Evolutionary conservation across 2,329 filamentous ascomycete species (phyloP), one percentile per base, ranked within the genome.

Genomic region (Ceratocystis alfenasii): DNA sequence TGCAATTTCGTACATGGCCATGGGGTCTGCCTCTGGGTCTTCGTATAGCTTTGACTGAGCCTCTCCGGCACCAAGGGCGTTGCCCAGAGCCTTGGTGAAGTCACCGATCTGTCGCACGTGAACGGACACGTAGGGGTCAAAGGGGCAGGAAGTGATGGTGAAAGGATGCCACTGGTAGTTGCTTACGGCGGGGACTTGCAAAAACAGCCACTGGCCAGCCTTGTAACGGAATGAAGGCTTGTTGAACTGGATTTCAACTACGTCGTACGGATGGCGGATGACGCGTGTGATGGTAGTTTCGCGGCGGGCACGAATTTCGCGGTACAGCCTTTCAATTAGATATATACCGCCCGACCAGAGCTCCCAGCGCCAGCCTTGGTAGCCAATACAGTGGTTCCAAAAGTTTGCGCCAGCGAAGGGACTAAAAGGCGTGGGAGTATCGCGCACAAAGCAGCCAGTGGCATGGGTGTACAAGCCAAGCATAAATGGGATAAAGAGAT

Each of bases 321-420:
- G 89, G 76, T 93, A 97, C 0, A 99, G 78, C 69, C 94, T 87
- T 76, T 99, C 94, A 36, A 86, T 74, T 33, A 99, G 80, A 75
- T 99, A 99, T 62, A 97, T 77, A 50, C 82, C 89, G 69, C 91
- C 94, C 6, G 87, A 90, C 71, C 87, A 86, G 7, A 97, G 81
- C 78, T 97, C 94, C 92, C 94, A 99, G 74, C 94, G 83, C 94
- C 94, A 99, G 62, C 94, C 93, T 71, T 96, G 83, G 73, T 99
- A 99, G 50, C 94, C 94, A 67, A 97, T 83, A 75, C 94, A 99
- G 75, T 97, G 93, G 44, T 81, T 78, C 94, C 94, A 97, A 78
- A 94, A 97, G 45, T 81, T 73, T 1, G 85, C 78, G 1, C 89
- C 88, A 15, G 89, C 92, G 69, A 99, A 94, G 1, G 94, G 94